Evolutionary conservation across 768 basidiomycete genomes (phyloP).

Genomic region (Chlorophyllum brunneum): DNA sequence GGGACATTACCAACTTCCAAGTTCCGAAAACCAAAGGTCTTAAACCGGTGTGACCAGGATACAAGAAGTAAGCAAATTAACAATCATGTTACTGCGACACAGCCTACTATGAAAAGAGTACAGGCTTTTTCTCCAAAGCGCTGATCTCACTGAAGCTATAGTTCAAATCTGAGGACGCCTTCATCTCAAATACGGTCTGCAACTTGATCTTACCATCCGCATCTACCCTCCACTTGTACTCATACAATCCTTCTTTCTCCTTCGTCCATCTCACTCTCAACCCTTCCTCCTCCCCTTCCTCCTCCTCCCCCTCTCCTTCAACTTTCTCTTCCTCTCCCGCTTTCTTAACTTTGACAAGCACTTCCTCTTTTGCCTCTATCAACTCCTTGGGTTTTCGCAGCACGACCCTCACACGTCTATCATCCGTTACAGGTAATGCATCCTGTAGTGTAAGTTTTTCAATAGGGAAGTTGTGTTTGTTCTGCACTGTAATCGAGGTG

Average conservation of each 20-base stretch:
- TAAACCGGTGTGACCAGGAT: too few species aligned
- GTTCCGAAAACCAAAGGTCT: too few species aligned
- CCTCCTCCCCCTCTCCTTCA: slow-evolving; percentile 32
- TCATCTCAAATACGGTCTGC: slow-evolving; percentile 51
- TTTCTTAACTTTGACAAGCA: slow-evolving; percentile 27
- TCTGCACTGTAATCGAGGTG: slow-evolving; percentile 41
- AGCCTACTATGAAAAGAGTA: too few species aligned
- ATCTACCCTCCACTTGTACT: slow-evolving; percentile 47
- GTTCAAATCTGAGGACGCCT: slow-evolving; percentile 20
- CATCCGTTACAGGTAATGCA: slow-evolving; percentile 38
- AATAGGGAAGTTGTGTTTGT: slow-evolving; percentile 45
- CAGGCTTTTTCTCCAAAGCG: too few species aligned
- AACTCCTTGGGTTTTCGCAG: slow-evolving; percentile 44
- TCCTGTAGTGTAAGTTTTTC: slow-evolving; percentile 43
- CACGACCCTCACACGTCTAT: slow-evolving; percentile 39
- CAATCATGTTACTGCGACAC: too few species aligned
- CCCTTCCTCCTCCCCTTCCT: slow-evolving; percentile 35
- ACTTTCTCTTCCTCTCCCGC: slow-evolving; percentile 25
- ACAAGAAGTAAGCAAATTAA: too few species aligned
- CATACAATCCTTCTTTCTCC: slow-evolving; percentile 52
- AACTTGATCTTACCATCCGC: slow-evolving; percentile 39
- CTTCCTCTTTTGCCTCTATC: slow-evolving; percentile 39
- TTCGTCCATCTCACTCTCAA: slow-evolving; percentile 43
- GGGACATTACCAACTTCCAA: too few species aligned
- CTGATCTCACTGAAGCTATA: slow-evolving; percentile 2